Base-by-base conservation (phyloP, 257 asterid species). In the Leptodermis oblonga region DNA sequence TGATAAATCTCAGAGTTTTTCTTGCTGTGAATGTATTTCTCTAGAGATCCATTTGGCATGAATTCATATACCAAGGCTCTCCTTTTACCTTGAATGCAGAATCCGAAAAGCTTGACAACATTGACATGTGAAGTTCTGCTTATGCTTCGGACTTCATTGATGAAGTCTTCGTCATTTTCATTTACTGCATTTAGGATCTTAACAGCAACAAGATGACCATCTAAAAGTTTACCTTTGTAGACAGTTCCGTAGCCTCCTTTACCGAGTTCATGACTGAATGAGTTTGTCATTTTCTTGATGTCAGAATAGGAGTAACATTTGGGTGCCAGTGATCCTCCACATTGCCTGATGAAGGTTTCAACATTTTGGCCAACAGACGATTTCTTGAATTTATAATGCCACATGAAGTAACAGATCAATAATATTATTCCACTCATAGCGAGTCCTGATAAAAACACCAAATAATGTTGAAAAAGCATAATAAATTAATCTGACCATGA, bases 21-120 rank as follows among this genome's bases (percentile, higher is more conserved):
- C 14, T 41, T 36, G 7, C 18, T 34, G 17, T 39, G 17, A 18
- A 70, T 78, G 26, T 59, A 74, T 14, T 78, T 70, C 11, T 74
- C 79, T 30, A 78, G 67, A 11, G 84, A 80, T 52, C 79, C 79
- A 11, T 79, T 79, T 1, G 80, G 74, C 80, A 79, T 75, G 68
- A 68, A 79, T 59, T 79, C 76, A 5, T 76, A 79, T 23, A 75
- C 28, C 9, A 69, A 56, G 70, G 80, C 83, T 15, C 80, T 71
- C 73, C 69, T 76, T 4, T 65, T 58, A 4, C 79, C 72, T 70
- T 81, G 64, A 34, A 78, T 31, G 65, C 81, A 81, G 22, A 78
- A 81, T 30, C 85, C 85, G 33, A 81, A 1, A 26, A 81, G 79
- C 3, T 31, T 69, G n/a, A 71, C 78, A 51, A 77, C 48, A 49